Base-by-base conservation (phyloP, 176 grass and related monocot species). In the Zoysia japonica region DNA sequence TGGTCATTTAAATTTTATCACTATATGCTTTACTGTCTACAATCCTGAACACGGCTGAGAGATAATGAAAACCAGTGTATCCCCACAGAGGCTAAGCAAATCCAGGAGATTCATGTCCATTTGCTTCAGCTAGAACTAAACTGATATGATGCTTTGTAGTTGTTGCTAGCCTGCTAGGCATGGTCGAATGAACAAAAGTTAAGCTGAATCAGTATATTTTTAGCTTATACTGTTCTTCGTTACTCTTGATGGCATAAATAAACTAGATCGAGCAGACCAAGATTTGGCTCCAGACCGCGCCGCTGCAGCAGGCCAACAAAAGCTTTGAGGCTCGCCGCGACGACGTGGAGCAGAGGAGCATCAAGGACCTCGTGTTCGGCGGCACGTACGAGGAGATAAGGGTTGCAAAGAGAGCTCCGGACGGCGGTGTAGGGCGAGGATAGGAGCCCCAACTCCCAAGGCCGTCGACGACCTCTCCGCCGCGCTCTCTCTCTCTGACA, bases 401-500 rank as follows among this genome's bases (percentile, higher is more conserved):
- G 42, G 45, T n/a, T 99, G 36, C 89, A 75, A 47, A 28, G 60
- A 0, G 88, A 90, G 52, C 80, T 95, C 9, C 66, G 71, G 38
- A 7, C 59, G 12, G 92, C 81, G 11, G 50, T 78, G 67, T 88
- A 98, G 82, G 86, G 78, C 10, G 96, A 98, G 77, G 92, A 95
- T 79, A 66, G 78, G 65, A 95, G 88, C 71, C 28, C 28, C 28
- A 28, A 28, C 28, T 28, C 87, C 82, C 67, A 92, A 93, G 68
- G 96, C 92, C 4, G 79, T 84, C 39, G 92, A 99, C 77, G 92
- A 94, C 78, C 75, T 99, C 28, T 78, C 96, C 45, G 60, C 86
- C 20, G 92, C 90, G 56, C 85, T 99, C 20, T 28, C 28, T 28
- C 28, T 28, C 28, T 86, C 89, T 16, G 90, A 99, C 67, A 92